These are phyloP conservation scores for Pseudomassariella vexata DNA, from an alignment of 2,329 filamentous ascomycete genomes.

Conservation along the genomic window DNA sequence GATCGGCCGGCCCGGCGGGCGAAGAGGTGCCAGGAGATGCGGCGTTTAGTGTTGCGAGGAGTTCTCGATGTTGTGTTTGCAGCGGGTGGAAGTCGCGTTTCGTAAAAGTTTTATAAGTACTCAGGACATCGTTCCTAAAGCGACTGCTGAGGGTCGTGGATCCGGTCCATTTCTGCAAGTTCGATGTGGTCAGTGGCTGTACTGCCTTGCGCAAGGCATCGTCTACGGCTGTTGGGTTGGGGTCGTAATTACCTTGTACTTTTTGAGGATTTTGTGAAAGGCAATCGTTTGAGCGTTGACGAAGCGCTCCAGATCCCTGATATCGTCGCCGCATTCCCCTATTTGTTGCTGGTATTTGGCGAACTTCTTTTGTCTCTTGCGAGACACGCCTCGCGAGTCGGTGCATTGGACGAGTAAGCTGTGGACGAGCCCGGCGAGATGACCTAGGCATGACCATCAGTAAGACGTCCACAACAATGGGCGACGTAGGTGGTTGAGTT, in stretches of 20 bases:
- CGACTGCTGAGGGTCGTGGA: constrained; percentile 58
- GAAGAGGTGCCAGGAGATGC: constrained; percentile 32
- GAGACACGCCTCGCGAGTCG: constrained; percentile 26
- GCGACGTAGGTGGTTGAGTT: too few relatives aligned
- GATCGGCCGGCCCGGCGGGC: constrained; percentile 18
- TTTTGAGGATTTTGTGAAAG: constrained; percentile 79
- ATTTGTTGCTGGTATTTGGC: constrained; percentile 48
- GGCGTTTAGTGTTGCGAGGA: constrained; percentile 40
- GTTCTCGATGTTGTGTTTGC: constrained; percentile 42
- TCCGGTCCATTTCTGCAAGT: constrained; percentile 69
- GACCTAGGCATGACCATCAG: constrained; percentile 28
- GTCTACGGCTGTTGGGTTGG: too few relatives aligned
- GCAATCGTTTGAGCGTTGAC: constrained; percentile 67
- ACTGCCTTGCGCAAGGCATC: too few relatives aligned
- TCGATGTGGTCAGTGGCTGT: too few relatives aligned
- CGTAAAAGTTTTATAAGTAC: constrained; percentile 66
- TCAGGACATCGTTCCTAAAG: constrained; percentile 62
- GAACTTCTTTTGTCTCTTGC: constrained; percentile 46
- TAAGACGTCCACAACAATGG: constrained; percentile 1
- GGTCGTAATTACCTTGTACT: constrained; percentile 58
- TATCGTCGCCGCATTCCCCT: constrained; percentile 61
- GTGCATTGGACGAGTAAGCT: constrained; percentile 40
- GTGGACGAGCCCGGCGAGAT: constrained; percentile 42
- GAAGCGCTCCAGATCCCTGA: constrained; percentile 65
- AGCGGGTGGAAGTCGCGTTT: constrained; percentile 56